Evolutionary conservation across 495 filamentous ascomycete species (phyloP).

Genomic region (Sordaria brevicollis): DNA sequence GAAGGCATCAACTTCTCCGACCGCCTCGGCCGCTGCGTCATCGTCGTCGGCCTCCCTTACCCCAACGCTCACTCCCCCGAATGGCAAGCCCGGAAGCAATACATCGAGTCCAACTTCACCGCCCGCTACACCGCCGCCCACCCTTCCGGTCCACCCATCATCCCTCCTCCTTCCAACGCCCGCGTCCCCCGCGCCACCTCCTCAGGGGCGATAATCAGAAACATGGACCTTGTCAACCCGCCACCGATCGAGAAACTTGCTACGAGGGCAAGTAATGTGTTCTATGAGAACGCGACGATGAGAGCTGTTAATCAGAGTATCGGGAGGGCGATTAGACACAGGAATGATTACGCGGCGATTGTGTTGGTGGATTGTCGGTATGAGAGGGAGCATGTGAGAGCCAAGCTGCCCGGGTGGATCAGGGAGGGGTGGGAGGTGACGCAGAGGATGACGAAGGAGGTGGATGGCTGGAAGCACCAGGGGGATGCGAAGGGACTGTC

Average conservation of each 20-base stretch:
- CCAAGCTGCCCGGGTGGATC: slow-evolving; percentile 88
- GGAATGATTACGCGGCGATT: slow-evolving; percentile 81
- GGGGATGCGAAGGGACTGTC: slow-evolving; percentile 39
- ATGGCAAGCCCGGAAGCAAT: slow-evolving; percentile 84
- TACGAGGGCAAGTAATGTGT: slow-evolving; percentile 27
- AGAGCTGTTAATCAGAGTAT: slow-evolving; percentile 94
- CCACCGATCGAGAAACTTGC: background rate
- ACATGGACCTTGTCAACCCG: background rate
- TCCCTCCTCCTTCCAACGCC: background rate
- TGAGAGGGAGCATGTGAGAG: slow-evolving; percentile 51
- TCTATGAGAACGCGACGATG: slow-evolving; percentile 95
- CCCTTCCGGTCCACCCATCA: slow-evolving; percentile 36
- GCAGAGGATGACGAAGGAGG: slow-evolving; percentile 18
- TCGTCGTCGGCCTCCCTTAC: slow-evolving; percentile 86
- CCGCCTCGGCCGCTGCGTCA: slow-evolving; percentile 72
- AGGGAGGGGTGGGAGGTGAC: slow-evolving; percentile 31
- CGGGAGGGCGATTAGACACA: slow-evolving; percentile 83
- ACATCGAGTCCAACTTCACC: slow-evolving; percentile 63
- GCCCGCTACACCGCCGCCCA: slow-evolving; percentile 25
- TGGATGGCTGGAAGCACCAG: slow-evolving; percentile 32
- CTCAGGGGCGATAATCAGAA: too few species aligned
- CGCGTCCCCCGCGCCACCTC: background rate
- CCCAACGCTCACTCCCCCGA: slow-evolving; percentile 83
- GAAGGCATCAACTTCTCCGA: slow-evolving; percentile 99
- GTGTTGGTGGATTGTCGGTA: slow-evolving; percentile 77